Conservation (phyloP, 140 eudicot species). For the Anethum foeniculum region DNA sequence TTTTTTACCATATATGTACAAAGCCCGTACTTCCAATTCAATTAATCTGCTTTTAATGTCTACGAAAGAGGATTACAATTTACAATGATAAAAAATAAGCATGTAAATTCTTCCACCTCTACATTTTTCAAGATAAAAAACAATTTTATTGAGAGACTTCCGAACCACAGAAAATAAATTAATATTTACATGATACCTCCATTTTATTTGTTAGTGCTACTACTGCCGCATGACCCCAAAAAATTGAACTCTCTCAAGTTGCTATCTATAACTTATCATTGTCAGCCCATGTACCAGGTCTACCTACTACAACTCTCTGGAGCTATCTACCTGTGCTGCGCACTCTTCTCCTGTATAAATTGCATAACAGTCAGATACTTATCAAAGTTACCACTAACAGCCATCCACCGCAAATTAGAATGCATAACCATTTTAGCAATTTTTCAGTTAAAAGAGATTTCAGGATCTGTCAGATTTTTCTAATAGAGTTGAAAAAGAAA, state of each 20-base stretch:
- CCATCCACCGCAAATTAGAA: neutral
- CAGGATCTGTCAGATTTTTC: neutral
- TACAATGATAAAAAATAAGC: neutral
- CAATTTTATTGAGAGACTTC: neutral
- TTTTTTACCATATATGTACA: neutral
- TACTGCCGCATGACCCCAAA: neutral
- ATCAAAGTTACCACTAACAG: neutral
- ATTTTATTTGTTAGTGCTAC: neutral
- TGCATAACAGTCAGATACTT: neutral
- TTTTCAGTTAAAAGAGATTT: neutral
- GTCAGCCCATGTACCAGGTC: neutral
- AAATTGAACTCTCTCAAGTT: neutral
- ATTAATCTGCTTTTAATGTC: neutral
- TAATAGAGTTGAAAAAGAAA: neutral
- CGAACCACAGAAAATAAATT: neutral
- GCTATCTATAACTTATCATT: neutral
- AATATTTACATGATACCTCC: neutral
- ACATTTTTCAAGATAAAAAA: neutral
- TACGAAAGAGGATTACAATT: neutral
- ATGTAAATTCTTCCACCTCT: neutral
- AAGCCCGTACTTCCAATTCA: neutral
- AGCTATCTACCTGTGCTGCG: constrained; percentile 1
- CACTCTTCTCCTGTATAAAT: neutral
- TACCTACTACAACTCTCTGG: neutral
- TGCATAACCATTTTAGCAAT: neutral